Conservation (phyloP, 257 asterid species). For the Solanum chilense region DNA sequence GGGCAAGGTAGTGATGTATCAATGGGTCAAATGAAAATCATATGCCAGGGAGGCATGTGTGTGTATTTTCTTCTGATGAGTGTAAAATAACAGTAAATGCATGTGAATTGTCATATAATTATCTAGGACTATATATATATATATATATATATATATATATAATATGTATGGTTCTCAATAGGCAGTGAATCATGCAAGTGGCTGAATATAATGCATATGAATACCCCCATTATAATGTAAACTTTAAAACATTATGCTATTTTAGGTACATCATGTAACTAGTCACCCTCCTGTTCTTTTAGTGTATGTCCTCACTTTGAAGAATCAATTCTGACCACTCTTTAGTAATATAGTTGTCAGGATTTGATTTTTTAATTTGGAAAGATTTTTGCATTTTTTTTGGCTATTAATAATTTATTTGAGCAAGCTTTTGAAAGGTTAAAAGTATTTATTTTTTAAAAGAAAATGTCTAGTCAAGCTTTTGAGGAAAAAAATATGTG, state of each 20-base stretch:
- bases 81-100: slow-evolving; percentile 23
- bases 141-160: background rate
- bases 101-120: slow-evolving; percentile 23
- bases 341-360: background rate
- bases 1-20: slow-evolving; percentile 17
- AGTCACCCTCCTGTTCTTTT: background rate
- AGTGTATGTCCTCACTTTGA: background rate
- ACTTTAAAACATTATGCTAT: background rate
- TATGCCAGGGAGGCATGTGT: slow-evolving; percentile 43
- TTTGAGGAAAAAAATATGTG: background rate
- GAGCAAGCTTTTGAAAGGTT: background rate
- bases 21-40: slow-evolving; percentile 43
- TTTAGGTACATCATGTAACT: background rate
- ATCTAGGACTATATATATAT: background rate
- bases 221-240: slow-evolving; percentile 1
- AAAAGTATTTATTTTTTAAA: background rate
- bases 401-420: background rate
- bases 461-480: background rate
- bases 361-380: background rate
- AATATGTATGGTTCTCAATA: slow-evolving; percentile 4
- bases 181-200: slow-evolving; percentile 8
- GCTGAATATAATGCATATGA: background rate
- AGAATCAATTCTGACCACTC: background rate
- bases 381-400: background rate
- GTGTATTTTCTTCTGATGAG: slow-evolving; percentile 1